Percentiles rank a stretch among this genome's conserved stretches.
Conservation (phyloP, 2,329 filamentous ascomycete genomes). For the Venturia pyrina region DNA sequence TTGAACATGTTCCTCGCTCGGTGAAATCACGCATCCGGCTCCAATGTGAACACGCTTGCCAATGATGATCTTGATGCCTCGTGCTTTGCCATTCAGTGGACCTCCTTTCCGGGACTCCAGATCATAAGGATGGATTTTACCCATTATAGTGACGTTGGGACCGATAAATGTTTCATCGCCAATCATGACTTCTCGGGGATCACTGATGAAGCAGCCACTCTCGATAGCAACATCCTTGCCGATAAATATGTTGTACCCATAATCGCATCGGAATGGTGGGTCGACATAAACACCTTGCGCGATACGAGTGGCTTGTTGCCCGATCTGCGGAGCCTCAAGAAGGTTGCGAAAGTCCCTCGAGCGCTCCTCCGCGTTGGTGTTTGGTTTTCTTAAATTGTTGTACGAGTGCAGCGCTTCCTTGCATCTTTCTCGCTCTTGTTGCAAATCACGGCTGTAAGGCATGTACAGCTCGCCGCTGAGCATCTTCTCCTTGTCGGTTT, state of each 20-base stretch:
- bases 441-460: constrained; percentile 66
- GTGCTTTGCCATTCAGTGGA: constrained; percentile 6
- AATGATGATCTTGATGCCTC: constrained; percentile 12
- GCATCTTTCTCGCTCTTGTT: constrained; percentile 77
- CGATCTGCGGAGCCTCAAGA: not conserved
- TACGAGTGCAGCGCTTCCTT: constrained; percentile 72
- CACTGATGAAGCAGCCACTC: constrained; percentile 73
- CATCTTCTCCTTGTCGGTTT: constrained; percentile 85
- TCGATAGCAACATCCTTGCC: constrained; percentile 78
- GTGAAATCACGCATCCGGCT: constrained; percentile 5
- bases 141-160: constrained; percentile 79
- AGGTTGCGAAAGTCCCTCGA: constrained; percentile 51
- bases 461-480: constrained; percentile 67
- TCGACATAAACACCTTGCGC: constrained; percentile 73
- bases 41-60: constrained; percentile 13
- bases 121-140: constrained; percentile 30
- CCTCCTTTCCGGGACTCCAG: constrained; percentile 61
- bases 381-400: constrained; percentile 59
- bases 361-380: constrained; percentile 54
- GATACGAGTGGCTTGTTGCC: constrained; percentile 31
- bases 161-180: constrained; percentile 63
- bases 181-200: constrained; percentile 74
- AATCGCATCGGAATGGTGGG: constrained; percentile 84
- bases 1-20: not conserved
- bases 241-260: constrained; percentile 88